Conservation (phyloP, 768 basidiomycete genomes). For the Calvatia gigantea region DNA sequence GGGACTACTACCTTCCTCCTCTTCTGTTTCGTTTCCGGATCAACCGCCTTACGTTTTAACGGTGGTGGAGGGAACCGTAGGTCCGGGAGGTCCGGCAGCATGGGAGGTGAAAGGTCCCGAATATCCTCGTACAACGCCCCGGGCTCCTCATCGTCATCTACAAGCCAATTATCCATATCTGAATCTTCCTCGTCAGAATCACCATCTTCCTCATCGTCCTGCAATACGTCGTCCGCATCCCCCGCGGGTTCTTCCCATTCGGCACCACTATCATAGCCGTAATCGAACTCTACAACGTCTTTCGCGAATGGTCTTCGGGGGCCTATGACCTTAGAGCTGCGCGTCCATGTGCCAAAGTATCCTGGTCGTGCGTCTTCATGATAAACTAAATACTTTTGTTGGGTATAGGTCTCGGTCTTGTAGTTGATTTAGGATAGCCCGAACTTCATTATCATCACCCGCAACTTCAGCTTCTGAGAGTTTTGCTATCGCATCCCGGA, state of each 20-base stretch:
- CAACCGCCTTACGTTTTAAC: slow-evolving; percentile 67
- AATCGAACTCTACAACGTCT: slow-evolving; percentile 79
- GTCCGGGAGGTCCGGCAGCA: slow-evolving; percentile 29
- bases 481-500: slow-evolving; percentile 48
- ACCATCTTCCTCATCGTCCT: slow-evolving; percentile 64
- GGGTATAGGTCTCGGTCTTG: slow-evolving; percentile 60
- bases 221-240: slow-evolving; percentile 72
- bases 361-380: slow-evolving; percentile 83
- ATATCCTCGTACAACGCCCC: slow-evolving; percentile 38
- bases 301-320: slow-evolving; percentile 80
- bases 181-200: slow-evolving; percentile 63
- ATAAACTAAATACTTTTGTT: slow-evolving; percentile 83
- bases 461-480: slow-evolving; percentile 77
- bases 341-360: slow-evolving; percentile 94
- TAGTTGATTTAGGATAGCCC: slow-evolving; percentile 59
- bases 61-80: slow-evolving; percentile 19
- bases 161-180: slow-evolving; percentile 76
- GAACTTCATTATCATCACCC: slow-evolving; percentile 67
- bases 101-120: slow-evolving; percentile 27
- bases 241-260: slow-evolving; percentile 92
- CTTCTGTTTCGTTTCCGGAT: slow-evolving; percentile 51
- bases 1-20: slow-evolving; percentile 76
- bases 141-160: slow-evolving; percentile 66
- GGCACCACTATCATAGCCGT: slow-evolving; percentile 90
- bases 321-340: slow-evolving; percentile 71